Evolutionary conservation across 345 rosid genomes (phyloP).

Genomic region (Eucalyptus pauciflora): DNA sequence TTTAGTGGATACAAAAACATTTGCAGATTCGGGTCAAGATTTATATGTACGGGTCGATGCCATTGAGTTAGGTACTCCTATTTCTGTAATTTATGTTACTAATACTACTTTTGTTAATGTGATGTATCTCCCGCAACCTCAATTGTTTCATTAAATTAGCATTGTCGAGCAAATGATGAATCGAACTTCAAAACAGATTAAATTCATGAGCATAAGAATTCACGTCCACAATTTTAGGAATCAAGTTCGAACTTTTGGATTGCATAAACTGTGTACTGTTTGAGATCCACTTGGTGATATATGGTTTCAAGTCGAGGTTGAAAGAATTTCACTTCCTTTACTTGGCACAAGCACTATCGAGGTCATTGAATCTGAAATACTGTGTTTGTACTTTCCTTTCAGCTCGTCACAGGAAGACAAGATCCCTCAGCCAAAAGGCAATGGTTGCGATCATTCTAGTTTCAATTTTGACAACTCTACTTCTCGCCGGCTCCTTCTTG

Average conservation of each 20-base stretch:
- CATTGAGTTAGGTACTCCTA: slow-evolving; percentile 25
- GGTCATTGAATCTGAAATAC: neutral
- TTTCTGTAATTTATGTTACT: neutral
- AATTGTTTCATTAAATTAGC: neutral
- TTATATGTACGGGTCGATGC: slow-evolving; percentile 35
- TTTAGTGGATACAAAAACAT: slow-evolving; percentile 34
- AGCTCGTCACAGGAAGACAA: neutral
- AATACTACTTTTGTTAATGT: neutral
- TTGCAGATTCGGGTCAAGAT: slow-evolving; percentile 26
- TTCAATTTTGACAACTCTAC: neutral
- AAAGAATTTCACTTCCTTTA: neutral
- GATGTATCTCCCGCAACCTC: neutral
- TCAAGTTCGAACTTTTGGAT: neutral
- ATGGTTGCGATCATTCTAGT: neutral
- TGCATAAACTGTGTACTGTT: neutral
- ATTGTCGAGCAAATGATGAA: neutral
- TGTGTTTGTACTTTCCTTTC: neutral
- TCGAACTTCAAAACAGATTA: neutral
- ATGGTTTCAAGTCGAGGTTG: neutral
- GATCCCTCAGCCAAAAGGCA: neutral
- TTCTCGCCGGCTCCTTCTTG: neutral
- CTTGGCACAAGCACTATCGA: neutral
- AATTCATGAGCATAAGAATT: neutral
- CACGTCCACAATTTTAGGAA: neutral
- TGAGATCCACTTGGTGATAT: neutral